Evolutionary conservation across 2,329 filamentous ascomycete species (phyloP), one percentile per base, ranked within the genome.

Genomic region (Phialophora chinensis): DNA sequence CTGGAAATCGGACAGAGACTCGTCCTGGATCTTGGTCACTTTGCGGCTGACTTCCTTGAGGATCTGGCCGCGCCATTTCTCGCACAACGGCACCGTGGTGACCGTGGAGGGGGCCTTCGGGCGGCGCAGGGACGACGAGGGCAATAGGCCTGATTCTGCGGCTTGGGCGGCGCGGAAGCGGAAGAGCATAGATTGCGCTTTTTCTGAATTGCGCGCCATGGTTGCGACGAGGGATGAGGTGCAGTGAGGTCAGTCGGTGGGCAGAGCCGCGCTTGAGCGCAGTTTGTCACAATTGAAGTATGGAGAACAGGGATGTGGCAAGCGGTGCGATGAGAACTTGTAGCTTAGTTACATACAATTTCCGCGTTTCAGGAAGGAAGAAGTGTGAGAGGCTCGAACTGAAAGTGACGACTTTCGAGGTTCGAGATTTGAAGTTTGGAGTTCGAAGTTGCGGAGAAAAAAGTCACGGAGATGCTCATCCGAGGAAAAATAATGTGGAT

Each of bases 131-230:
- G 93, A 91, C 66, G 92, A 91, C 31, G 91, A 91, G 83, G 98
- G 94, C 80, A 99, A 91, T 79, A 98, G 97, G 76, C 94, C 94
- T 56, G 97, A 87, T 81, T 97, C 93, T 71, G 93, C 92, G 72
- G 94, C 94, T 87, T 98, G 95, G 74, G 94, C 91, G 76, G 96
- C 95, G 79, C 95, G 92, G 85, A 99, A 99, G 85, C 95, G 94
- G 84, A 97, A 99, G 80, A 99, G 94, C 94, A 99, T 99, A 56
- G 93, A 97, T 84, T 99, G 95, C 75, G 95, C 94, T 81, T 98
- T 99, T 86, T 98, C 94, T 54, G 92, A 94, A 80, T 98, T 97
- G 77, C 94, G 94, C 76, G 94, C 93, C 94, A 73, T 73, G 65
- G 33, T 69, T 49, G 54, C 10, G 17, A 33, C 7, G 5, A n/a